Conservation (phyloP, 805 yeast genomes). For the Yarrowia alimentaria region DNA sequence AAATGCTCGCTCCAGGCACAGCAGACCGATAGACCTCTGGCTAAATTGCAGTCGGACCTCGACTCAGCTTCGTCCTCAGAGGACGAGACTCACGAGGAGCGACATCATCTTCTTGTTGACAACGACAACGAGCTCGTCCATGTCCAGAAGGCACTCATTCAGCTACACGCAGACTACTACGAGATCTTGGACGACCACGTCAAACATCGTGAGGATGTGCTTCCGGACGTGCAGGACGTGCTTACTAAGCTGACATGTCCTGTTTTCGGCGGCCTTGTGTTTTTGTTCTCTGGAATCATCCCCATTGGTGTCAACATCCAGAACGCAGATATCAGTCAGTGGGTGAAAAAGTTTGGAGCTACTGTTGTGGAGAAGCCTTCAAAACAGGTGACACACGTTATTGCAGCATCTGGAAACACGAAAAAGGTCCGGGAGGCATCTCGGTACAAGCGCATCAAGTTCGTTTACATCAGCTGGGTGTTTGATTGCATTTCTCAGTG, state of each 20-base stretch:
- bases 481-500: conserved; percentile 81
- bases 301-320: conserved; percentile 76
- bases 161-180: conserved; percentile 70
- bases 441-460: conserved; percentile 56
- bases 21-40: conserved; percentile 78
- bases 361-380: conserved; percentile 68
- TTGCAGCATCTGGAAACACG: conserved; percentile 78
- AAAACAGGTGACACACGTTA: conserved; percentile 79
- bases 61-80: conserved; percentile 23
- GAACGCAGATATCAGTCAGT: conserved; percentile 80
- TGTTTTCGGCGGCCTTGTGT: conserved; percentile 65
- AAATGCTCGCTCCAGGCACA: conserved; percentile 66
- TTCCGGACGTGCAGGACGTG: conserved; percentile 38
- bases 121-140: conserved; percentile 75
- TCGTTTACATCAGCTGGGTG: conserved; percentile 92
- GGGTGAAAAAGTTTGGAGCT: conserved; percentile 94
- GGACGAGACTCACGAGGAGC: conserved; percentile 25
- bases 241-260: conserved; percentile 68
- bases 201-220: conserved; percentile 14
- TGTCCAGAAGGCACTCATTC: conserved; percentile 58
- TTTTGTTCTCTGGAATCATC: conserved; percentile 84
- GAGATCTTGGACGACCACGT: conserved; percentile 42
- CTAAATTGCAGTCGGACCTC: conserved; percentile 74
- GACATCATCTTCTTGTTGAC: conserved; percentile 57
- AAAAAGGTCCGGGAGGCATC: conserved; percentile 80